Evolutionary conservation across 1,284 basidiomycete species (phyloP), one percentile per base, ranked within the genome.

Genomic region (Amylostereum chailletii): DNA sequence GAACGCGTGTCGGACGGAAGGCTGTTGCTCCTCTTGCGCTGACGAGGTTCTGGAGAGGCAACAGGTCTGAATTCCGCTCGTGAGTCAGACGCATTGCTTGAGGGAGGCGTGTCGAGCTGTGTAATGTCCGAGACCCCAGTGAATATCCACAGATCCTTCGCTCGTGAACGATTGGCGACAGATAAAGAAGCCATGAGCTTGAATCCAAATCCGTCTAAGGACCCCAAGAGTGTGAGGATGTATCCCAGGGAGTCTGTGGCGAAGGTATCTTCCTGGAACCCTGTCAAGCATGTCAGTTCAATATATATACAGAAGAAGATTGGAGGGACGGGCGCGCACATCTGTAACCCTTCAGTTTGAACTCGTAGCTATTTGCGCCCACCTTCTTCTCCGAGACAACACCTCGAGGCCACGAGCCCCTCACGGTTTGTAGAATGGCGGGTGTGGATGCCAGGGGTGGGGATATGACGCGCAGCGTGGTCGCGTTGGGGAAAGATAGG

Each of bases 101-200:
- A 47, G 9, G 62, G 65, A 19, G 65, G 60, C 26, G 71, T 70
- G 30, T 74, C 71, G 33, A 62, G 58, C 39, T 64, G 56, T 8
- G 49, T 45, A 7, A 55, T 53, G 11, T 59, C 63, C 10, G 69
- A 61, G 9, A 64, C 49, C 39, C 82, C 82, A 1, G 77, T 77
- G 60, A 89, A 90, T 45, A 90, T 69, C 86, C 86, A 90, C 1
- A 90, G 62, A 59, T 90, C 86, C 62, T 86, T 87, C 45, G 79
- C 74, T 49, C 84, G 74, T 26, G 86, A 86, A 40, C 79, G 83
- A 55, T 71, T 77, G 9, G 76, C 76, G 48, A 89, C 67, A 26
- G 84, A 79, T 42, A 89, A 61, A 6, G 86, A 88, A 1, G 84
- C 72, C 3, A 86, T 66, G 39, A 90, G 73, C 3, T 75, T 74